These are phyloP conservation scores for Clavariopsis aquatica DNA, from an alignment of 495 filamentous ascomycete genomes.

Conservation along the genomic window DNA sequence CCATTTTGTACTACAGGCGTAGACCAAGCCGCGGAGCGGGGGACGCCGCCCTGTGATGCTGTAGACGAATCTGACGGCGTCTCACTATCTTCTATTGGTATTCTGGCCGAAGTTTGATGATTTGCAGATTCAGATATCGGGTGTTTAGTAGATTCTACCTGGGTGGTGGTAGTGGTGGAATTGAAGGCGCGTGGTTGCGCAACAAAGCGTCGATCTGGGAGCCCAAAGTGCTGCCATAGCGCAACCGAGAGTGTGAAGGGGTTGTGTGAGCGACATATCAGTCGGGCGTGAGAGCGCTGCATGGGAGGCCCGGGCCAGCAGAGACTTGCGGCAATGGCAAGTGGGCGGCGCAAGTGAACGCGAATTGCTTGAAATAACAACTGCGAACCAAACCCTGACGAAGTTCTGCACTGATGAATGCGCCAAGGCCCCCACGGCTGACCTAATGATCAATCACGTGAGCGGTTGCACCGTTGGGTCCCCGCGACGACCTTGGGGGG, in stretches of 20 bases:
- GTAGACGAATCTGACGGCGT: not conserved
- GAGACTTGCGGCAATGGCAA: constrained; percentile 1
- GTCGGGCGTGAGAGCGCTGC: constrained; percentile 6
- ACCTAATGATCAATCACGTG: not conserved
- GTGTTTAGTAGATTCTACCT: not conserved
- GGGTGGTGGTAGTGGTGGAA: not conserved
- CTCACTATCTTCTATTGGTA: not conserved
- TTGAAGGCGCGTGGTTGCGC: constrained; percentile 14
- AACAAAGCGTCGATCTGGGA: constrained; percentile 6
- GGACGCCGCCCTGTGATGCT: too few species aligned
- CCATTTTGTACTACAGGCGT: too few species aligned
- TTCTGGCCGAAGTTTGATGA: not conserved
- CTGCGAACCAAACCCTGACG: not conserved
- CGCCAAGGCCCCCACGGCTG: not conserved
- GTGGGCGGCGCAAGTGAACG: not conserved
- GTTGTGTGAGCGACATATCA: constrained; percentile 27
- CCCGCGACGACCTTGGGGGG: not conserved
- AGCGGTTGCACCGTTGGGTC: not conserved
- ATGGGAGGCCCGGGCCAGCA: constrained; percentile 10
- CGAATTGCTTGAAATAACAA: not conserved
- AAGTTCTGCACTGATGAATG: not conserved
- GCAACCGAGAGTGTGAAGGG: constrained; percentile 29
- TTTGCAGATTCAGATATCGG: not conserved
- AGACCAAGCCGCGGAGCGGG: too few species aligned
- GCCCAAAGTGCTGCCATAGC: constrained; percentile 35